Percentiles rank a stretch among this genome's conserved stretches.
Evolutionary conservation across 768 basidiomycete species (phyloP).

Genomic region (Lanmaoa pseudosensibilis): DNA sequence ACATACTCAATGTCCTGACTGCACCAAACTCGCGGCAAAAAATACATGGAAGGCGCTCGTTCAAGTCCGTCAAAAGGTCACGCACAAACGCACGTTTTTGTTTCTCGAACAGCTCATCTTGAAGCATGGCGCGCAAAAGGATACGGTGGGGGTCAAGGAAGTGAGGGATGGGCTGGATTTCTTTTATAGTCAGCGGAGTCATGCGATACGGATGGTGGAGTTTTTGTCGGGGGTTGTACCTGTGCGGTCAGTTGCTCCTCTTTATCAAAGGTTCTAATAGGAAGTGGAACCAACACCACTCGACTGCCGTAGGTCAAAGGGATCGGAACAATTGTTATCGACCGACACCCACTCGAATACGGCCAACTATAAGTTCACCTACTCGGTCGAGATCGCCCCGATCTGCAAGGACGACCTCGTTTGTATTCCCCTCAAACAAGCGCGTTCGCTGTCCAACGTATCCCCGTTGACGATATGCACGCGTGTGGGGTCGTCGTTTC

Average conservation of each 20-base stretch:
- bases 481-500: slow-evolving; percentile 89
- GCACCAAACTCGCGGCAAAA: slow-evolving; percentile 91
- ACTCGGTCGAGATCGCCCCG: slow-evolving; percentile 95
- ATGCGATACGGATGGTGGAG: slow-evolving; percentile 96
- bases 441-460: slow-evolving; percentile 84
- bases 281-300: background rate
- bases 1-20: slow-evolving; percentile 93
- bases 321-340: slow-evolving; percentile 92
- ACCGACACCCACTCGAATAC: slow-evolving; percentile 90
- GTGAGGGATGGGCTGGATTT: slow-evolving; percentile 95
- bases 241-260: slow-evolving; percentile 57
- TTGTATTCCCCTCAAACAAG: slow-evolving; percentile 81
- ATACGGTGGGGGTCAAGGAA: slow-evolving; percentile 91
- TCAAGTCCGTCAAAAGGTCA: slow-evolving; percentile 98
- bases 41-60: slow-evolving; percentile 99
- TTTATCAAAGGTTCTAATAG: background rate
- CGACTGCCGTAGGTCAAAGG: slow-evolving; percentile 63
- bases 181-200: slow-evolving; percentile 88
- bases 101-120: slow-evolving; percentile 97
- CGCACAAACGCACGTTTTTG: slow-evolving; percentile 97
- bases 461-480: slow-evolving; percentile 83
- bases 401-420: slow-evolving; percentile 98
- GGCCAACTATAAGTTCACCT: slow-evolving; percentile 96
- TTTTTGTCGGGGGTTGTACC: slow-evolving; percentile 89
- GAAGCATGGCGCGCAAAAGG: slow-evolving; percentile 95